phyloP scores from a whole-genome alignment of 2,329 filamentous ascomycete species.

The Chaetomium sp. region DNA sequence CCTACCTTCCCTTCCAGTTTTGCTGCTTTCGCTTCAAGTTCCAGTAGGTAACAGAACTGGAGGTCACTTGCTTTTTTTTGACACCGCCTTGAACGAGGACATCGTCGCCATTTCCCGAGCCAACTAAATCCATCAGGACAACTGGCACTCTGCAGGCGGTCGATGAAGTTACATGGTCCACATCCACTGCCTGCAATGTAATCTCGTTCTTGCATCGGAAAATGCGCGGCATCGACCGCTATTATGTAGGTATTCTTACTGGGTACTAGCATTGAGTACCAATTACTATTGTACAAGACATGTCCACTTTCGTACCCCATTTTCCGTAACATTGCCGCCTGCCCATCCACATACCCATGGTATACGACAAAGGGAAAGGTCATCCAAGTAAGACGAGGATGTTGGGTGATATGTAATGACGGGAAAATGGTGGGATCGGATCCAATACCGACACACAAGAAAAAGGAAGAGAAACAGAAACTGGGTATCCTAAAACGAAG shows the following conservation, averaged over 20 bases:
- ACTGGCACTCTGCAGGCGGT: not conserved
- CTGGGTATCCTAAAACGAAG: slow-evolving; percentile 18
- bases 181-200: slow-evolving; percentile 2
- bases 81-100: not conserved
- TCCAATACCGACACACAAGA: not conserved
- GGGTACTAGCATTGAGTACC: not conserved
- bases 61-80: not conserved
- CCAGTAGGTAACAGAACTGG: not conserved
- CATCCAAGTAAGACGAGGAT: not conserved
- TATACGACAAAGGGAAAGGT: slow-evolving; percentile 2
- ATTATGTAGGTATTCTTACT: not conserved
- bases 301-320: not conserved
- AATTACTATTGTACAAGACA: slow-evolving; percentile 6
- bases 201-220: not conserved
- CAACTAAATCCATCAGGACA: not conserved
- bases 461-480: not conserved
- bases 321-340: not conserved
- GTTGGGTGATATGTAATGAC: not conserved
- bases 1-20: not conserved
- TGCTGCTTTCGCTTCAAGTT: not conserved
- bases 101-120: not conserved
- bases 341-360: not conserved
- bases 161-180: not conserved
- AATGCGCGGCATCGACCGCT: not conserved
- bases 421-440: not conserved